phyloP scores from a whole-genome alignment of 202 grass and related monocot genomes.

The Elaeis oleifera region DNA sequence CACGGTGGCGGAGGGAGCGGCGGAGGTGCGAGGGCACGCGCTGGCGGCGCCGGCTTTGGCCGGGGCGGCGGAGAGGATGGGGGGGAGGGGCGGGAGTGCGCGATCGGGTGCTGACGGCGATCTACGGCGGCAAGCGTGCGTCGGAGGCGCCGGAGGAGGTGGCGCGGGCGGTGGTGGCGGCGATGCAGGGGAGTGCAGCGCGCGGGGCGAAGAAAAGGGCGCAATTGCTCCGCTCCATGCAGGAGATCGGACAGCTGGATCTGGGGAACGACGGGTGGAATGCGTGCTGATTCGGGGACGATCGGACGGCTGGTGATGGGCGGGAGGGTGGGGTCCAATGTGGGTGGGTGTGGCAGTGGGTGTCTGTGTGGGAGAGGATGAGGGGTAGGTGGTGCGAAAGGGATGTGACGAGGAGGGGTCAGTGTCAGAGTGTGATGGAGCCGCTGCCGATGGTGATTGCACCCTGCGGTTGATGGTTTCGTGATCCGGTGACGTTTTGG shows the following conservation, averaged over 20 bases:
- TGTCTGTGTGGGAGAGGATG: too few species aligned
- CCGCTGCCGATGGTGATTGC: too few species aligned
- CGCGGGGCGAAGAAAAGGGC: conserved; percentile 63
- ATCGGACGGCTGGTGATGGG: too few species aligned
- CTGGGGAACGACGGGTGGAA: conserved; percentile 18
- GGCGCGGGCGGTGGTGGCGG: conserved; percentile 61
- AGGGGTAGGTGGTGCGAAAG: too few species aligned
- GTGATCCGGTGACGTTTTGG: too few species aligned
- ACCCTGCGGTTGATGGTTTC: too few species aligned
- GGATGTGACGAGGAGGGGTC: too few species aligned
- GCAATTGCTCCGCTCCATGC: conserved; percentile 65
- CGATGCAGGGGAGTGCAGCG: conserved; percentile 92
- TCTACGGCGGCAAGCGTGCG: conserved; percentile 30
- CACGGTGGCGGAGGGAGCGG: conserved; percentile 48
- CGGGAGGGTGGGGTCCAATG: too few species aligned
- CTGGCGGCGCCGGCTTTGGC: conserved; percentile 35
- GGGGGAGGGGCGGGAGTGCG: conserved; percentile 57
- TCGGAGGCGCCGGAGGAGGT: conserved; percentile 52
- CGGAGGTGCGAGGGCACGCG: conserved; percentile 36
- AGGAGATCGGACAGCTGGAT: conserved; percentile 61
- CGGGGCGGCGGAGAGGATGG: conserved; percentile 50
- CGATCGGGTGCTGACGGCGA: conserved; percentile 71
- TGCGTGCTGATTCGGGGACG: too few species aligned
- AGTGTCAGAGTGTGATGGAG: too few species aligned
- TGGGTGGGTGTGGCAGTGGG: too few species aligned